Percentiles rank a stretch among this genome's conserved stretches.
Conservation (phyloP, 2,329 filamentous ascomycete species). For the Cladosporium sp. region DNA sequence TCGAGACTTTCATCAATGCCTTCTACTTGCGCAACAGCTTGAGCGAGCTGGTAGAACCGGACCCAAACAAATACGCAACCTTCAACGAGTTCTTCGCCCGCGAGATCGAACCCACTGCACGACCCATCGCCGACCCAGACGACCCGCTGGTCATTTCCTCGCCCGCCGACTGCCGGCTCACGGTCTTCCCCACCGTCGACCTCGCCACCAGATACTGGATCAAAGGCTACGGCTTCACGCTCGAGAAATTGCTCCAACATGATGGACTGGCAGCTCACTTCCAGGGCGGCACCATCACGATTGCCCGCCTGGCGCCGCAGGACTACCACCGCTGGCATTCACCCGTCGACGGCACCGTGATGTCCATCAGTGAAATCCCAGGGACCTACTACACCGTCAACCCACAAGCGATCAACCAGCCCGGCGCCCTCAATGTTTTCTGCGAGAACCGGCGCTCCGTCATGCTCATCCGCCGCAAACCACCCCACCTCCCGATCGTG, state of each 20-base stretch:
- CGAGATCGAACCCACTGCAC: constrained; percentile 38
- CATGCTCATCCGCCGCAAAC: constrained; percentile 39
- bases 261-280: constrained; percentile 35
- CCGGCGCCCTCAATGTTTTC: constrained; percentile 45
- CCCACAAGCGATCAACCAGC: constrained; percentile 44
- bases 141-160: constrained; percentile 36
- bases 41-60: constrained; percentile 39
- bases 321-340: constrained; percentile 47
- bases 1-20: constrained; percentile 43
- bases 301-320: constrained; percentile 44
- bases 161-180: constrained; percentile 44
- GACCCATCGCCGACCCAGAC: constrained; percentile 40
- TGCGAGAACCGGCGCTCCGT: constrained; percentile 46
- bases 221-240: constrained; percentile 44
- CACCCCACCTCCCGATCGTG: constrained; percentile 35
- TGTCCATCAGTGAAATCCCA: constrained; percentile 39
- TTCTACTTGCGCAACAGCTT: constrained; percentile 39
- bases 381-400: constrained; percentile 47
- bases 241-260: constrained; percentile 35
- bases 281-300: constrained; percentile 40
- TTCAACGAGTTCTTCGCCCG: constrained; percentile 49
- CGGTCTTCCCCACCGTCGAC: constrained; percentile 40
- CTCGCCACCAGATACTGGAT: constrained; percentile 46
- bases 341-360: constrained; percentile 37
- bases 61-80: constrained; percentile 40